These are phyloP conservation scores for Maudiozyma barnettii DNA, from an alignment of 805 yeast genomes.

Conservation along the genomic window DNA sequence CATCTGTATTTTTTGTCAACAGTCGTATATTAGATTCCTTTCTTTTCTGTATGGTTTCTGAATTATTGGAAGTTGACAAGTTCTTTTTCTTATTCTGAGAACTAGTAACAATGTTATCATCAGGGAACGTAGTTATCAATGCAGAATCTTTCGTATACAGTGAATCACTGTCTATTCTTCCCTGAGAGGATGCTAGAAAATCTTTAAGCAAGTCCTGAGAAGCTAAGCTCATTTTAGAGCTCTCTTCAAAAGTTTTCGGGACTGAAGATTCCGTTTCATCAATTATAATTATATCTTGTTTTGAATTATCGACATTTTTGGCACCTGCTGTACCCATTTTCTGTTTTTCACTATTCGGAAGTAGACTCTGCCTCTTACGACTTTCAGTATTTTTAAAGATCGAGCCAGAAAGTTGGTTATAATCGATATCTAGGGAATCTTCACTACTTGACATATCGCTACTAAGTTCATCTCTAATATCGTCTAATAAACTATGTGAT, in stretches of 20 bases:
- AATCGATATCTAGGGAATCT: not conserved
- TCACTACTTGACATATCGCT: not conserved
- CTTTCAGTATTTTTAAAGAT: not conserved
- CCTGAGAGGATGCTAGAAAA: constrained; percentile 11
- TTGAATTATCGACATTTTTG: not conserved
- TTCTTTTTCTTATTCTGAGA: not conserved
- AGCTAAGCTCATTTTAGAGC: not conserved
- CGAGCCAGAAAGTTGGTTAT: too few species aligned
- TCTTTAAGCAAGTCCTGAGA: constrained; percentile 6
- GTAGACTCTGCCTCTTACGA: not conserved
- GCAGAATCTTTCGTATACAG: not conserved
- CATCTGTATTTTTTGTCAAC: not conserved
- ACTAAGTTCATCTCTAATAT: not conserved
- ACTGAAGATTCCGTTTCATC: not conserved
- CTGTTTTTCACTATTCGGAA: not conserved
- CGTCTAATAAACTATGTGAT: not conserved
- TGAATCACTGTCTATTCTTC: not conserved
- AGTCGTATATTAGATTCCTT: not conserved
- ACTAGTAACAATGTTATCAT: not conserved
- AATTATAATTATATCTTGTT: not conserved
- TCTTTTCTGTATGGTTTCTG: not conserved
- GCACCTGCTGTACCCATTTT: not conserved
- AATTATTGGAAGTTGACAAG: not conserved
- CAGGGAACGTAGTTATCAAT: not conserved
- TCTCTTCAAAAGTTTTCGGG: not conserved